Base-by-base conservation (phyloP, 1,139 yeast genomes). In the Yamadazyma spencermartinsiae region DNA sequence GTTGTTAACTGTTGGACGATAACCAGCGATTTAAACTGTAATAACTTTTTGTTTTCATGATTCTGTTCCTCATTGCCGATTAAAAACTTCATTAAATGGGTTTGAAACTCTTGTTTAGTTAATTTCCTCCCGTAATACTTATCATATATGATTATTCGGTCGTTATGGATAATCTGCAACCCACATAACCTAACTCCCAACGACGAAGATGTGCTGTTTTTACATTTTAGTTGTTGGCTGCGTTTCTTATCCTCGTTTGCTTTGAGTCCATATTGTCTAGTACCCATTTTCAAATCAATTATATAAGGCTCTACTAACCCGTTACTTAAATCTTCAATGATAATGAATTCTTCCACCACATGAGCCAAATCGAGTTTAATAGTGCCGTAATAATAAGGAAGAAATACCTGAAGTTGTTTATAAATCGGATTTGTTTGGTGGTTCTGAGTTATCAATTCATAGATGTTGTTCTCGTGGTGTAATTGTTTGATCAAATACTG, bases 181-280 rank as follows among this genome's bases (percentile, higher is more conserved):
- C 99, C 99, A 65, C 99, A 94, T 15, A 94, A 79, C 39, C 99
- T 72, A 0, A 89, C 96, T 2, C 99, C 99, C 26, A 92, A 70
- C 44, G 72, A 67, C 36, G 89, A 71, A 6, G 95, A 83, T 0
- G 98, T 90, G 0, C 98, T 92, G 39, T 71, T 64, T 5, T 74
- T 65, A 61, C 98, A 94, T 60, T 94, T 94, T 42, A 73, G 73
- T 29, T 89, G 67, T 61, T 94, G 98, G 0, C 96, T 86, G 39
- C 65, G 60, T 56, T 83, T 87, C 61, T 94, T 94, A 39, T 79
- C 68, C 11, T 65, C 61, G 8, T 74, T 72, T 0, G 98, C 98
- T 50, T 88, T 96, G 12, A 90, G 84, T n/a, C 99, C 98, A 53
- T 92, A 92, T 61, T 94, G 99, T 39, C 99, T 74, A 0, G 99